Evolutionary conservation across 257 asterid species (phyloP), one percentile per base, ranked within the genome.

Genomic region (Solanum clarkiae): DNA sequence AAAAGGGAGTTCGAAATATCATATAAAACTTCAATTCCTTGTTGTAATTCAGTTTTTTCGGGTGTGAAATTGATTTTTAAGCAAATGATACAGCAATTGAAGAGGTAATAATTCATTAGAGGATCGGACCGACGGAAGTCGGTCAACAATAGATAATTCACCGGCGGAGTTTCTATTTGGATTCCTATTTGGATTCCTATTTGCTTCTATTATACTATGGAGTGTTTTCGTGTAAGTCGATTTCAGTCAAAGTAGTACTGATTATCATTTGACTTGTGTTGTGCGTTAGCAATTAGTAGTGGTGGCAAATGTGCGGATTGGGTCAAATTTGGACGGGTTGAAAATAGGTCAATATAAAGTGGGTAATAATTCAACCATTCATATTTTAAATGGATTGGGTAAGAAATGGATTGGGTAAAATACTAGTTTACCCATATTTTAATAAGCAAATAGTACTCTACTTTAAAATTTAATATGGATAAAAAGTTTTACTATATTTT

Each of bases 151-250:
- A 98, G 98, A 90, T 82, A 90, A 91, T 84, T 96, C 98, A 14
- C 98, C 98, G 83, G 99, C 97, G 60, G 92, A 93, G 84, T 96
- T 96, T 92, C 85, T 95, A 44, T 95, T 93, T 54, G 97, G 98
- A 66, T 95, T n/a, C n/a, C n/a, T 29, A 29, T 29, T 32, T 32
- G 4, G 4, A 32, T 32, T 95, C 95, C 97, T 96, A 69, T 91
- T 92, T 80, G 89, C 91, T 55, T 96, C 98, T 88, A 90, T 96
- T 86, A 85, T 93, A 42, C 90, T 95, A 91, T 96, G 99, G 99
- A 91, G 93, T 85, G 85, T 95, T 85, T 95, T 96, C 93, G 90
- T 93, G 99, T 96, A 89, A 86, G 98, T 89, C 45, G 11, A 77
- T 51, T 14, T 77, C 2, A 77, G 82, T 77, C 82, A 77, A 77